Evolutionary conservation across 371 early-diverging fungal species (phyloP).

Genomic region (Lichtheimia hyalospora): DNA sequence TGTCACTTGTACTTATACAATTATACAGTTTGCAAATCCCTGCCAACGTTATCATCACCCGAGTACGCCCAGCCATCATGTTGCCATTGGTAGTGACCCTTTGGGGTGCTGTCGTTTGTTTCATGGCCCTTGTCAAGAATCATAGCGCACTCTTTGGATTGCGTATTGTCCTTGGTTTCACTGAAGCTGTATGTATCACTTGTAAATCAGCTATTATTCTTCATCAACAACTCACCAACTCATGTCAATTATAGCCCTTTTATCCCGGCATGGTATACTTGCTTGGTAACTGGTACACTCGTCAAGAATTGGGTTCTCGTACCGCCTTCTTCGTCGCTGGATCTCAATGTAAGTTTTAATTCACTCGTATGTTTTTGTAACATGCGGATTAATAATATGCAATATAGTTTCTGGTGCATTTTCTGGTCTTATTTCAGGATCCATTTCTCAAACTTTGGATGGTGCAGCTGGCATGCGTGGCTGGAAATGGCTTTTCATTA

Average conservation of each 20-base stretch:
- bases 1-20: slow-evolving; percentile 5
- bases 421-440: slow-evolving; percentile 35
- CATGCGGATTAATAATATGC: too few relatives aligned
- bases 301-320: slow-evolving; percentile 70
- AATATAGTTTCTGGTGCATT: slow-evolving; percentile 15
- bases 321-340: slow-evolving; percentile 68
- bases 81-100: slow-evolving; percentile 58
- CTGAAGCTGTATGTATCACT: slow-evolving; percentile 44
- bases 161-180: slow-evolving; percentile 66
- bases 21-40: slow-evolving; percentile 45
- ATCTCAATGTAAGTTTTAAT: slow-evolving; percentile 38
- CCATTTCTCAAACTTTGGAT: slow-evolving; percentile 32
- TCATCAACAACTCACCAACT: too few relatives aligned
- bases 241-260: slow-evolving; percentile 40
- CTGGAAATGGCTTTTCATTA: slow-evolving; percentile 65
- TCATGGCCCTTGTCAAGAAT: slow-evolving; percentile 54
- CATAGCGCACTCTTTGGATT: slow-evolving; percentile 51
- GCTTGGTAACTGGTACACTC: slow-evolving; percentile 77
- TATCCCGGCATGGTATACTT: slow-evolving; percentile 76
- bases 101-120: slow-evolving; percentile 67
- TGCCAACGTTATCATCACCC: slow-evolving; percentile 53
- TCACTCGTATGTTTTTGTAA: too few relatives aligned
- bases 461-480: slow-evolving; percentile 49
- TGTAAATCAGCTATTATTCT: not conserved
- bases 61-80: slow-evolving; percentile 57